A percentile compares a stretch with the other conserved stretches of the same genome.
phyloP scores from a whole-genome alignment of 352 stramenopile species.

The Globisporangium polare region DNA sequence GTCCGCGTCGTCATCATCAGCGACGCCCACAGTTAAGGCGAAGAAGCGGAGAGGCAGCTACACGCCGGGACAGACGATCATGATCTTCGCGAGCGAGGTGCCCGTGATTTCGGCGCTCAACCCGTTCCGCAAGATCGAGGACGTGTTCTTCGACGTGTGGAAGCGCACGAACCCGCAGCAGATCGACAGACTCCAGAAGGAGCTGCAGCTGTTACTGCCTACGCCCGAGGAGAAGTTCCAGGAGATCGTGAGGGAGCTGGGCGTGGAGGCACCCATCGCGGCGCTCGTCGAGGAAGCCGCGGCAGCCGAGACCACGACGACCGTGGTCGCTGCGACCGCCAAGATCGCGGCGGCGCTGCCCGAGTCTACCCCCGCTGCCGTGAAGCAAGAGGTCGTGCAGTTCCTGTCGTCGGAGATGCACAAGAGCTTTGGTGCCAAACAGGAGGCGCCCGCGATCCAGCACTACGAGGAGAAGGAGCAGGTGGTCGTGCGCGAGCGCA shows the following conservation, averaged over 20 bases:
- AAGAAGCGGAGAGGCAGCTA: constrained; percentile 1
- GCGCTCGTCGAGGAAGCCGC: constrained; percentile 52
- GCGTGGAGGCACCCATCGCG: constrained; percentile 46
- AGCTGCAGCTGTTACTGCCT: constrained; percentile 39
- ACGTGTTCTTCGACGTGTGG: constrained; percentile 79
- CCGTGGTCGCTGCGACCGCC: constrained; percentile 33
- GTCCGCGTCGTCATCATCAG: background rate
- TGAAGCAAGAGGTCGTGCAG: constrained; percentile 70
- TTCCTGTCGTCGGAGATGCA: constrained; percentile 77
- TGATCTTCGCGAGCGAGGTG: constrained; percentile 86
- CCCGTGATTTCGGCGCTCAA: constrained; percentile 79
- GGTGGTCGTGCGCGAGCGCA: constrained; percentile 61
- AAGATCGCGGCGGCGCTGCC: constrained; percentile 54
- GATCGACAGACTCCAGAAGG: constrained; percentile 37
- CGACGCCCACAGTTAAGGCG: constrained; percentile 4
- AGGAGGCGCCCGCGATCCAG: constrained; percentile 62
- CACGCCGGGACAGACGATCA: constrained; percentile 28
- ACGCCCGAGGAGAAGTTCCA: constrained; percentile 56
- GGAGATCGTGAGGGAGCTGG: constrained; percentile 50
- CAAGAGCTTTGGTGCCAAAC: constrained; percentile 63
- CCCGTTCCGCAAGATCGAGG: constrained; percentile 79
- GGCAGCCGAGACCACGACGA: constrained; percentile 36
- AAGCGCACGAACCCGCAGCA: constrained; percentile 74
- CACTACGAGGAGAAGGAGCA: constrained; percentile 62
- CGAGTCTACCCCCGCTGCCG: constrained; percentile 28